Evolutionary conservation across 2,329 filamentous ascomycete species (phyloP).

Genomic region (Fusarium dlaminii): DNA sequence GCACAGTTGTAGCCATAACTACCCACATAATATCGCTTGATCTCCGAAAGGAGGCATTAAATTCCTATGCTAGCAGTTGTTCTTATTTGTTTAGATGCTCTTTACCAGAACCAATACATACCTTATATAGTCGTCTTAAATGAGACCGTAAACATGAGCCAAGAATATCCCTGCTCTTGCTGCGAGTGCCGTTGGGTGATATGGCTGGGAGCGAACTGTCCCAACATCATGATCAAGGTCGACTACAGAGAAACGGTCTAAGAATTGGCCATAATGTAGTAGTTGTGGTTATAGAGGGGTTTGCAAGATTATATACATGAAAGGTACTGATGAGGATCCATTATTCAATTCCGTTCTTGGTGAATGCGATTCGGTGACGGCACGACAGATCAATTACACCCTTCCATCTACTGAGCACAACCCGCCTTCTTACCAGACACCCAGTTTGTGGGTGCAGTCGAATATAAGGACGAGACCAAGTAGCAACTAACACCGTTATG

Average conservation of each 20-base stretch:
- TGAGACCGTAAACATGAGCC: rapidly evolving
- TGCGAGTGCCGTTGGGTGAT: rapidly evolving
- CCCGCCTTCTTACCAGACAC: background rate
- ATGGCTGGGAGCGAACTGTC: no score
- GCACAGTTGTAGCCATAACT: background rate
- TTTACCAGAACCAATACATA: background rate
- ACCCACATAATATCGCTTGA: background rate
- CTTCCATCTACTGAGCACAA: background rate
- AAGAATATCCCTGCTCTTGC: rapidly evolving
- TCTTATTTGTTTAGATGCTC: background rate
- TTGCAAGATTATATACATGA: background rate
- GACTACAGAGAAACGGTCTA: background rate
- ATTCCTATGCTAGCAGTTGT: background rate
- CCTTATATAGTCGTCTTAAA: background rate
- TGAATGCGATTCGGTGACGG: no score
- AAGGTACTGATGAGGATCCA: background rate
- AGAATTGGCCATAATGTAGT: background rate
- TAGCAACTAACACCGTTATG: background rate
- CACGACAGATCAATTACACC: background rate
- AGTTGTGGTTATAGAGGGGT: rapidly evolving
- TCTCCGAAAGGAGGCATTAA: background rate
- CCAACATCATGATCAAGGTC: background rate
- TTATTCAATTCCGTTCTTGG: background rate
- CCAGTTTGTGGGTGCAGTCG: background rate
- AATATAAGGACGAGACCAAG: background rate